phyloP scores from a whole-genome alignment of 768 basidiomycete genomes.

The Russula emetica region DNA sequence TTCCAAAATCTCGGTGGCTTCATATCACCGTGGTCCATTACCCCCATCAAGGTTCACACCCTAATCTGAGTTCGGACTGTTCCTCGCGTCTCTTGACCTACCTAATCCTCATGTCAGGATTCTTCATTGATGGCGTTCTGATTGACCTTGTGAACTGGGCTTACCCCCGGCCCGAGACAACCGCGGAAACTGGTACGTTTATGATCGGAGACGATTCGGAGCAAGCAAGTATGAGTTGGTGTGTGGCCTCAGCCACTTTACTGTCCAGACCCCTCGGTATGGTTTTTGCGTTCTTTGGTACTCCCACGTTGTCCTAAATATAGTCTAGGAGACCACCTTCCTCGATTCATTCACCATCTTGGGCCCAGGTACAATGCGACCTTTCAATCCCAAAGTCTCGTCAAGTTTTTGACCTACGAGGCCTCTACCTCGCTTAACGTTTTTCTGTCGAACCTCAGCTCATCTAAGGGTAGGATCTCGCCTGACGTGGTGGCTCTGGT shows the following conservation, averaged over 20 bases:
- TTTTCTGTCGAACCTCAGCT: slow-evolving; percentile 50
- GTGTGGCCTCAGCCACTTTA: slow-evolving; percentile 61
- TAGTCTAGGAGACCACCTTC: slow-evolving; percentile 58
- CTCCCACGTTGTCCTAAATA: background rate
- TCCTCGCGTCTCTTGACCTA: background rate
- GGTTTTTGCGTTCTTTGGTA: background rate
- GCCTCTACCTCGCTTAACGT: slow-evolving; percentile 81
- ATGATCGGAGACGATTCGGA: slow-evolving; percentile 52
- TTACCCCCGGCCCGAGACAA: slow-evolving; percentile 53
- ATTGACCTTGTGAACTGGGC: slow-evolving; percentile 57
- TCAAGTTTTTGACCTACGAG: slow-evolving; percentile 80
- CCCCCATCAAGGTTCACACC: slow-evolving; percentile 50
- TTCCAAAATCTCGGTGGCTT: slow-evolving; percentile 63
- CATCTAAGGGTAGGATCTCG: slow-evolving; percentile 36
- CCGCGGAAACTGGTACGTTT: slow-evolving; percentile 41
- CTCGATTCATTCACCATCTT: slow-evolving; percentile 73
- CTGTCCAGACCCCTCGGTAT: slow-evolving; percentile 56
- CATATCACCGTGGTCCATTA: slow-evolving; percentile 67
- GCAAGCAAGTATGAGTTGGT: slow-evolving; percentile 55
- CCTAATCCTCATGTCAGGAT: slow-evolving; percentile 40
- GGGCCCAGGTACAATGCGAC: slow-evolving; percentile 73
- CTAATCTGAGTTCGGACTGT: slow-evolving; percentile 59
- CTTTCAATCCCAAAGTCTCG: slow-evolving; percentile 66
- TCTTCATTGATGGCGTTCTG: slow-evolving; percentile 71
- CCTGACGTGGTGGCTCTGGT: slow-evolving; percentile 40